These are phyloP conservation scores for Grammothele lineata DNA, from an alignment of 768 basidiomycete species.

Conservation along the genomic window DNA sequence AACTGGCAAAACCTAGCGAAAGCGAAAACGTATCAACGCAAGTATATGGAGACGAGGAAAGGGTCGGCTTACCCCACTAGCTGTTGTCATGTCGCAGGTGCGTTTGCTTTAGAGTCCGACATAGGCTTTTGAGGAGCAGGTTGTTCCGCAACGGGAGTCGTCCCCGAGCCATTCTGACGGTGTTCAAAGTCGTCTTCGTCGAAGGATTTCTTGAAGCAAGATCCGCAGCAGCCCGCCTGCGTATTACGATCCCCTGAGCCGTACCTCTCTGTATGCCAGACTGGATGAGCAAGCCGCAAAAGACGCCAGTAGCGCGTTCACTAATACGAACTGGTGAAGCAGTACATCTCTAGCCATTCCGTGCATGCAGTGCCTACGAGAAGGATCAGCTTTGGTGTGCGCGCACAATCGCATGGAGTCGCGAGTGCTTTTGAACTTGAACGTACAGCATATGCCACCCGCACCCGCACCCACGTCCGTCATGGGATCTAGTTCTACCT, in stretches of 20 bases:
- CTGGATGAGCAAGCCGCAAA: too few relatives aligned
- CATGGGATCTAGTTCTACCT: too few relatives aligned
- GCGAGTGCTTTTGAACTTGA: background rate
- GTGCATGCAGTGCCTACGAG: constrained; percentile 5
- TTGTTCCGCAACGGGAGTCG: background rate
- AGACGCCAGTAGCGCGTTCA: background rate
- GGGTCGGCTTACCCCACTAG: too few relatives aligned
- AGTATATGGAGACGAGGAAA: too few relatives aligned
- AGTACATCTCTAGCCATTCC: background rate
- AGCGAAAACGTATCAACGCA: too few relatives aligned
- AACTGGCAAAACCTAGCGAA: too few relatives aligned
- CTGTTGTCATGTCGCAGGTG: too few relatives aligned
- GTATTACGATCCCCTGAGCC: background rate
- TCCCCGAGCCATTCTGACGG: background rate
- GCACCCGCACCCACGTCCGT: too few relatives aligned
- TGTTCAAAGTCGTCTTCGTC: constrained; percentile 10
- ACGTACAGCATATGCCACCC: background rate
- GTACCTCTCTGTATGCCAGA: background rate
- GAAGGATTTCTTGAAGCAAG: constrained; percentile 8
- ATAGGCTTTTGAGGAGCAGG: constrained; percentile 4
- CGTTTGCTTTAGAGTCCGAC: too few relatives aligned
- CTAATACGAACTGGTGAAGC: constrained; percentile 1
- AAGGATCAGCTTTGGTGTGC: background rate
- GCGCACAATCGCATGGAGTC: background rate
- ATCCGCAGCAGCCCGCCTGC: constrained; percentile 10